Conservation (phyloP, 2,329 filamentous ascomycete species). For the Epichloe hybrida region DNA sequence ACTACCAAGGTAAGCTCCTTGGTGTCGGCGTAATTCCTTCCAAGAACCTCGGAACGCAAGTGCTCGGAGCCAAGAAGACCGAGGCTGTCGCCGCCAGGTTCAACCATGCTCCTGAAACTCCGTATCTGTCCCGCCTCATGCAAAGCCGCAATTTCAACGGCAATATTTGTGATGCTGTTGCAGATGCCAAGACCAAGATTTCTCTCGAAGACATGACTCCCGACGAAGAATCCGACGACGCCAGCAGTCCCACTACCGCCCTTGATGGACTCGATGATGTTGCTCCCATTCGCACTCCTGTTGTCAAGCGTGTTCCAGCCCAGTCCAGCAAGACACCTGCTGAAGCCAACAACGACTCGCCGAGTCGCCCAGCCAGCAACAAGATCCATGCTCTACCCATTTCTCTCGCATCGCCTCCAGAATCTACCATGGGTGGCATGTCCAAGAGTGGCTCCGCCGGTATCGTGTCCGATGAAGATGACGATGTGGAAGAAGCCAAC, state of each 20-base stretch:
- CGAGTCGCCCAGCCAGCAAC: constrained; percentile 39
- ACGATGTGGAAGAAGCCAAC: constrained; percentile 43
- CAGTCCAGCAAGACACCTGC: constrained; percentile 39
- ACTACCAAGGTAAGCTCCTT: constrained; percentile 35
- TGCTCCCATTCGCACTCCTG: constrained; percentile 20
- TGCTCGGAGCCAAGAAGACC: background rate
- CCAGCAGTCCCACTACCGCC: constrained; percentile 8
- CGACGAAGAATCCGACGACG: constrained; percentile 39
- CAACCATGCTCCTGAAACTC: constrained; percentile 43
- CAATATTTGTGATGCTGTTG: constrained; percentile 44
- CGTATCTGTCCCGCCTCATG: constrained; percentile 54
- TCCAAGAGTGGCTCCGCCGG: constrained; percentile 11
- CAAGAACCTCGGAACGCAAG: constrained; percentile 10
- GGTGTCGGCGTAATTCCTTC: constrained; percentile 33
- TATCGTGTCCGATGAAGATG: constrained; percentile 29
- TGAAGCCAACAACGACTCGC: constrained; percentile 21
- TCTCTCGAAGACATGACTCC: constrained; percentile 36
- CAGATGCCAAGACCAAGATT: constrained; percentile 42
- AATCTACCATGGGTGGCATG: constrained; percentile 10
- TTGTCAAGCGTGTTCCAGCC: constrained; percentile 44
- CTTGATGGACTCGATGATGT: constrained; percentile 7
- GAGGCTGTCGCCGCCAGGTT: constrained; percentile 20
- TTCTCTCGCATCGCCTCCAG: constrained; percentile 25
- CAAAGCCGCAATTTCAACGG: constrained; percentile 46
- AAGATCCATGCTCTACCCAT: constrained; percentile 34